These are phyloP conservation scores for Fragaria iinumae DNA, from an alignment of 306 rosid genomes.

Conservation along the genomic window DNA sequence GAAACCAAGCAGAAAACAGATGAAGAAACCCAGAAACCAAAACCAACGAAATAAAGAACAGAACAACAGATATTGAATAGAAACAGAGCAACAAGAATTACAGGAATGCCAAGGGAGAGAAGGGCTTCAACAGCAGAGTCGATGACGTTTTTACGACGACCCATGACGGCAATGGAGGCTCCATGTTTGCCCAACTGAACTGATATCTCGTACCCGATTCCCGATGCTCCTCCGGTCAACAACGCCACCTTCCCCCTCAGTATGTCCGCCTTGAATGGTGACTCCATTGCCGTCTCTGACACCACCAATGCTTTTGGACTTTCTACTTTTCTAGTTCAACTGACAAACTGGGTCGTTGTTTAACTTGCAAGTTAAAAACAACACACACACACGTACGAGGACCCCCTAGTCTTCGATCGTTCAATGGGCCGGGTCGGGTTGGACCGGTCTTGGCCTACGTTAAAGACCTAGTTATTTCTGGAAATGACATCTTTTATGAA, in stretches of 20 bases:
- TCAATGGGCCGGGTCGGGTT: not conserved
- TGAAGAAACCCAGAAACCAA: not conserved
- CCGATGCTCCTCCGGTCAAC: slow-evolving; percentile 28
- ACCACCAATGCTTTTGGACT: not conserved
- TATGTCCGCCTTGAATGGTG: slow-evolving; percentile 28
- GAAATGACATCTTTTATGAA: too few relatives aligned
- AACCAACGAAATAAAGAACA: not conserved
- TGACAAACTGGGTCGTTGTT: too few relatives aligned
- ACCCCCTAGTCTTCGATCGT: not conserved
- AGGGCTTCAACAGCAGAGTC: slow-evolving; percentile 15
- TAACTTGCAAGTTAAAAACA: too few relatives aligned
- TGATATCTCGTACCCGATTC: slow-evolving; percentile 26
- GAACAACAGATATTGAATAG: not conserved
- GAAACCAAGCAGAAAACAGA: slow-evolving; percentile 2
- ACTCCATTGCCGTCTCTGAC: not conserved
- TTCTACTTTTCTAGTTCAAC: not conserved
- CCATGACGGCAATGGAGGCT: slow-evolving; percentile 23
- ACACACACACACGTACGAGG: not conserved
- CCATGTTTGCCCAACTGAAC: slow-evolving; percentile 22
- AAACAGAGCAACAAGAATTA: not conserved
- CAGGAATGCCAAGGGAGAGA: slow-evolving; percentile 18
- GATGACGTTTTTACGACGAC: slow-evolving; percentile 19
- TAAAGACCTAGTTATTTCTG: too few relatives aligned
- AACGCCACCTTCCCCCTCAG: slow-evolving; percentile 20
- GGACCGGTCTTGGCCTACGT: too few relatives aligned